These are phyloP conservation scores for Aureobasidium uvarum DNA, from an alignment of 2,329 filamentous ascomycete genomes.

Conservation along the genomic window DNA sequence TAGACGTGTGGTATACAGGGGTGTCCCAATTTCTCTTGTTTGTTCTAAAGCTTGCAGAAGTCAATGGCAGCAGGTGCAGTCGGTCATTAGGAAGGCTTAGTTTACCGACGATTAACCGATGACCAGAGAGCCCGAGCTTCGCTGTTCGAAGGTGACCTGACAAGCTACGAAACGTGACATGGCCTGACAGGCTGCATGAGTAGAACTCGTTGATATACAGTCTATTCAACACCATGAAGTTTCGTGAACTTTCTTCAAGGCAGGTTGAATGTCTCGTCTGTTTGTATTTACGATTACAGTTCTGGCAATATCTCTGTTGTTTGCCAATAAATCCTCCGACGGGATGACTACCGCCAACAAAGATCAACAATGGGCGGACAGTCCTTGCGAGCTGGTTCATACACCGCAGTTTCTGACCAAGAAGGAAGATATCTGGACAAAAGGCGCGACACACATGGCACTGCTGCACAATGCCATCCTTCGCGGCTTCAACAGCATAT, in stretches of 20 bases:
- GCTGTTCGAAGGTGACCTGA: not conserved
- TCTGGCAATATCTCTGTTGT: not conserved
- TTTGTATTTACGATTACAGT: not conserved
- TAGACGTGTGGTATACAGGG: no score
- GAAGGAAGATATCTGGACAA: conserved; percentile 12
- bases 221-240: not conserved
- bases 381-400: not conserved
- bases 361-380: conserved; percentile 1
- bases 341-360: not conserved
- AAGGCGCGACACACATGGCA: conserved; percentile 40
- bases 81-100: not conserved
- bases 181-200: conserved; percentile 6
- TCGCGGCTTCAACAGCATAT: conserved; percentile 44
- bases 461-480: conserved; percentile 45
- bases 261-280: conserved; percentile 3
- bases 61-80: not conserved
- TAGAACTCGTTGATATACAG: not conserved
- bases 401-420: not conserved
- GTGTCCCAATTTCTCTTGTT: not conserved
- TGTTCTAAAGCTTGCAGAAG: not conserved
- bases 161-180: not conserved
- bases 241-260: no score
- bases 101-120: not conserved
- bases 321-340: not conserved
- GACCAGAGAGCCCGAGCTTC: not conserved